Evolutionary conservation across 2,329 filamentous ascomycete species (phyloP).

Genomic region (Xylariaceae sp.): DNA sequence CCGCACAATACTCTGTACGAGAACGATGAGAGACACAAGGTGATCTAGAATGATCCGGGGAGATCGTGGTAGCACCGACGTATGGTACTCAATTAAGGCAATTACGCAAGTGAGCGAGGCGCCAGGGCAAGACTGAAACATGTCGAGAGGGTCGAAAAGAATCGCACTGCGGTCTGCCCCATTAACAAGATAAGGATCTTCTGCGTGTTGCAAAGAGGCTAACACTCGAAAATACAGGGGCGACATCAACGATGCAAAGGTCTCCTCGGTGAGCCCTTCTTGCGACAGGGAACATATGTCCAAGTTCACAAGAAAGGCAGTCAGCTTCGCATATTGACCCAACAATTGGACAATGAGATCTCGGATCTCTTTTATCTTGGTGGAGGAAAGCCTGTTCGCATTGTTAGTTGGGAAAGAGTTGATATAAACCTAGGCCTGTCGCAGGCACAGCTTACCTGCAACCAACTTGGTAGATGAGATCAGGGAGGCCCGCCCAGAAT

Average conservation of each 20-base stretch:
- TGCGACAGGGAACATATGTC: slow-evolving; percentile 39
- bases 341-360: slow-evolving; percentile 32
- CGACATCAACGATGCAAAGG: slow-evolving; percentile 39
- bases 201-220: slow-evolving; percentile 34
- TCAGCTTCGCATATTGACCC: slow-evolving; percentile 43
- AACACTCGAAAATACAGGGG: slow-evolving; percentile 44
- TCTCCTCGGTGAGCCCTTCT: slow-evolving; percentile 25
- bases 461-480: slow-evolving; percentile 40
- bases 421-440: neutral
- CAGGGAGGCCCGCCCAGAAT: slow-evolving; percentile 51
- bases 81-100: slow-evolving; percentile 39
- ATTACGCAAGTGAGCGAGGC: slow-evolving; percentile 41
- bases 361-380: slow-evolving; percentile 28
- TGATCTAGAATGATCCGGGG: slow-evolving; percentile 44
- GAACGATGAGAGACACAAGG: slow-evolving; percentile 34
- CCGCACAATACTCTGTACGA: slow-evolving; percentile 24
- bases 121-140: slow-evolving; percentile 38
- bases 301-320: slow-evolving; percentile 47
- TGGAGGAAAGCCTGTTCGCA: slow-evolving; percentile 21
- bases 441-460: slow-evolving; percentile 37
- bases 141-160: slow-evolving; percentile 38
- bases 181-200: slow-evolving; percentile 28
- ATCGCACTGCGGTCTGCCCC: slow-evolving; percentile 30
- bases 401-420: neutral
- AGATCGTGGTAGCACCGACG: slow-evolving; percentile 38